Base-by-base conservation (phyloP, 805 yeast species). In the Hanseniaspora meyeri region DNA sequence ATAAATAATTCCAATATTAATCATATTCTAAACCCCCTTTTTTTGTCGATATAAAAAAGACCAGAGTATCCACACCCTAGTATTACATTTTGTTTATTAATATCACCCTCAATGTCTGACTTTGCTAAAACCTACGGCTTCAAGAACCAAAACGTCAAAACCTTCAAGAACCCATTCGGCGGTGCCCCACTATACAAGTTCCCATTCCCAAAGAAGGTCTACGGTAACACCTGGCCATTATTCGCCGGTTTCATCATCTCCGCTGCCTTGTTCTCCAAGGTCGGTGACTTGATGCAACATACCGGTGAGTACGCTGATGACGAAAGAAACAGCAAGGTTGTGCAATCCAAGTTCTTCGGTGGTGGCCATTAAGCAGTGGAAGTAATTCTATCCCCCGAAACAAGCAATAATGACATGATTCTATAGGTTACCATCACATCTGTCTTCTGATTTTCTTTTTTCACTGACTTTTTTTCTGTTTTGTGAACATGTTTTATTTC, bases 91-190 rank as follows among this genome's bases (percentile, higher is more conserved):
- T 36, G 38, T 36, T 36, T 36, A 36, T 36, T 36, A 36, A 14
- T 14, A 12, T 14, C 38, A 16, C 19, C 8, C 12, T 46, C 10
- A 19, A 53, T 53, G 57, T 46, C 51, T 53, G 57, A 53, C 24
- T 53, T 53, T 46, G 50, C 57, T 20, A 53, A 53, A 34, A 53
- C 57, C 27, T 53, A 53, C 51, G 57, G 57, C 40, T 53, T 53
- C 51, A 53, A 53, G 19, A 53, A 37, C 47, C 50, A 38, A 53
- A 45, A 53, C 42, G 43, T 53, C 34, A 53, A 53, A 27, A 53
- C 57, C 38, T 53, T 38, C 47, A 53, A 46, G 47, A 53, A 53
- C 57, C 57, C 57, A 53, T 53, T 53, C 29, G 57, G 57, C 16
- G 57, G 57, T 46, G 49, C 49, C 43, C 57, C 57, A 53, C 12